A percentile compares a stretch with the other conserved stretches of the same genome.
phyloP scores from a whole-genome alignment of 495 filamentous ascomycete species.

The Chaetomium fimeti region DNA sequence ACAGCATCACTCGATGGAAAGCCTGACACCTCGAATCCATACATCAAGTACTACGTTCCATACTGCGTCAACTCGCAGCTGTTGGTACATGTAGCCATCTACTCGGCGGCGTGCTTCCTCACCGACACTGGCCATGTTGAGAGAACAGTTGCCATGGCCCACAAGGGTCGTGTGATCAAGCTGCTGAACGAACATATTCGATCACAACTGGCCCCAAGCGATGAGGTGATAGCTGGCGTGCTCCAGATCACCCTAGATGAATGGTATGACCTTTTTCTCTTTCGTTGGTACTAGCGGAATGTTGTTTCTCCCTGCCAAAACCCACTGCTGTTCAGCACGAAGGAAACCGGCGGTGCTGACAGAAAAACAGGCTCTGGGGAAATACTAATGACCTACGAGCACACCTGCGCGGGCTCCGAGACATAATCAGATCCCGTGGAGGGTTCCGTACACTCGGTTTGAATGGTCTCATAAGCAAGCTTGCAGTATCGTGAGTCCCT shows the following conservation, averaged over 20 bases:
- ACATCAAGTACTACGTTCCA: constrained; percentile 40
- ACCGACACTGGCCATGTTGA: constrained; percentile 41
- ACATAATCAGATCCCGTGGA: constrained; percentile 39
- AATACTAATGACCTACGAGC: constrained; percentile 33
- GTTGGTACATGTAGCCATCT: constrained; percentile 37
- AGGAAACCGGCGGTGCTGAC: neutral
- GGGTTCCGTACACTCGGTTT: constrained; percentile 40
- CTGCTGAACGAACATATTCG: constrained; percentile 40
- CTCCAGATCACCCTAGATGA: constrained; percentile 41
- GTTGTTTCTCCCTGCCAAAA: neutral
- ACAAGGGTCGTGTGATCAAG: constrained; percentile 38
- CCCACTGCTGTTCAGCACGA: neutral
- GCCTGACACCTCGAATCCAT: constrained; percentile 38
- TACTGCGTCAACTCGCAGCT: constrained; percentile 38
- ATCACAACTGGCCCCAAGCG: constrained; percentile 33
- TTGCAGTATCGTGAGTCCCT: constrained; percentile 39
- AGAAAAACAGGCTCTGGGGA: constrained; percentile 33
- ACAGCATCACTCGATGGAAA: constrained; percentile 42
- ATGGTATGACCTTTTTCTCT: constrained; percentile 29
- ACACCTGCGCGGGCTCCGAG: constrained; percentile 37
- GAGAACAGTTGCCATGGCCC: constrained; percentile 36
- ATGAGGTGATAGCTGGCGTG: constrained; percentile 40
- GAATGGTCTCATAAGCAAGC: constrained; percentile 40
- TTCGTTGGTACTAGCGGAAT: neutral
- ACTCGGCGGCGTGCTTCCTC: constrained; percentile 43